phyloP scores from a whole-genome alignment of 176 grass and related monocot genomes.

The Phoenix roebelenii region DNA sequence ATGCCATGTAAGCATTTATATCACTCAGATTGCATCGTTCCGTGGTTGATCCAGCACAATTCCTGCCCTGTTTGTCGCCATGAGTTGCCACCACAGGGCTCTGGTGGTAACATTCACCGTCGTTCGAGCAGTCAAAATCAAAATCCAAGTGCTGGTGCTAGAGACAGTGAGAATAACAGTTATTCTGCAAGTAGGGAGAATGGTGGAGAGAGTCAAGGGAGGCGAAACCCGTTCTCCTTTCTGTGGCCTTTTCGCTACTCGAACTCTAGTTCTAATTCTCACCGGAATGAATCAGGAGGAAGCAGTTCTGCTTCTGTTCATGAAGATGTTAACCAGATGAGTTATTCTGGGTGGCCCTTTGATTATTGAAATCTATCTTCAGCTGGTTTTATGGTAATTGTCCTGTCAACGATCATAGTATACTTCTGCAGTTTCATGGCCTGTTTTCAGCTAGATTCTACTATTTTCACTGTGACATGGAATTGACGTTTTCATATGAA shows the following conservation, averaged over 20 bases:
- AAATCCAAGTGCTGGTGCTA: neutral
- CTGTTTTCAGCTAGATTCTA: no score
- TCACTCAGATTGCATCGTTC: constrained; percentile 74
- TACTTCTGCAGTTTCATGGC: no score
- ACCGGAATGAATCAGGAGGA: constrained; percentile 15
- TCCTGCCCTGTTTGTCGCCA: constrained; percentile 87
- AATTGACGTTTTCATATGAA: no score
- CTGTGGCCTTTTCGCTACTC: constrained; percentile 50
- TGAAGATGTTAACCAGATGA: constrained; percentile 34
- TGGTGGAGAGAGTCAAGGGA: constrained; percentile 18
- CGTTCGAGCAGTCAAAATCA: neutral
- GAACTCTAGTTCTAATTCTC: constrained; percentile 17
- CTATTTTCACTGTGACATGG: no score
- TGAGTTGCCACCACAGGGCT: constrained; percentile 36
- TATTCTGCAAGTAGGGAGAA: constrained; percentile 5
- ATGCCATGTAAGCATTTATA: constrained; percentile 96
- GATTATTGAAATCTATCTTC: constrained; percentile 20
- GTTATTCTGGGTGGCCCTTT: constrained; percentile 48
- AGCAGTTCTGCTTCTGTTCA: constrained; percentile 30
- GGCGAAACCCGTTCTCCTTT: constrained; percentile 30
- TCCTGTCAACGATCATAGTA: no score
- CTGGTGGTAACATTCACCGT: constrained; percentile 9
- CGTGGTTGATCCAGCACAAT: constrained; percentile 83
- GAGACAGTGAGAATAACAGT: neutral
- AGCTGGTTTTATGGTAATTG: no score